A percentile compares a stretch with the other conserved stretches of the same genome.
Evolutionary conservation across 2,329 filamentous ascomycete species (phyloP).

Genomic region (Talaromyces marneffei): DNA sequence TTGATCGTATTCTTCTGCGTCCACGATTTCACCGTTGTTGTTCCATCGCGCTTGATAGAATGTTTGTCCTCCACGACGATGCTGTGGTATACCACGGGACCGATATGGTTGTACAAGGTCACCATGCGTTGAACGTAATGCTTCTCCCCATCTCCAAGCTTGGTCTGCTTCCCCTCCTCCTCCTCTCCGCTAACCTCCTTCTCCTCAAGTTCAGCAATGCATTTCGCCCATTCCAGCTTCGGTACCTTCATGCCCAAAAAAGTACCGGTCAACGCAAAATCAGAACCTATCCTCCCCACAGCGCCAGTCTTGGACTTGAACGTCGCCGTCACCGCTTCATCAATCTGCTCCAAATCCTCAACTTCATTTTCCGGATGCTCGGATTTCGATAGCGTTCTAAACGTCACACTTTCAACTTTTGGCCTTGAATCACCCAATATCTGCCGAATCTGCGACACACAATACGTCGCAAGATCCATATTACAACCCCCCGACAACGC

Average conservation of each 20-base stretch:
- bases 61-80: constrained; percentile 31
- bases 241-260: constrained; percentile 13
- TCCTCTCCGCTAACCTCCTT: constrained; percentile 8
- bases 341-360: constrained; percentile 28
- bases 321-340: constrained; percentile 18
- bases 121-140: constrained; percentile 16
- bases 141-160: not conserved
- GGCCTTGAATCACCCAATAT: constrained; percentile 39
- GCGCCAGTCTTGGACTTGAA: constrained; percentile 15
- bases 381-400: constrained; percentile 25
- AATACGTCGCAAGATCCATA: constrained; percentile 37
- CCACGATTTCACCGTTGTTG: constrained; percentile 18
- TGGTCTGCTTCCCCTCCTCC: too few relatives aligned
- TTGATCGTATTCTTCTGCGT: constrained; percentile 16
- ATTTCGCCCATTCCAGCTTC: constrained; percentile 18
- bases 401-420: constrained; percentile 32
- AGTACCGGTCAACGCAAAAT: constrained; percentile 13
- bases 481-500: constrained; percentile 39
- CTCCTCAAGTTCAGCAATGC: constrained; percentile 17
- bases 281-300: constrained; percentile 15
- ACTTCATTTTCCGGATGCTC: constrained; percentile 19
- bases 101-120: constrained; percentile 20
- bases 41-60: constrained; percentile 20
- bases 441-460: constrained; percentile 33
- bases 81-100: constrained; percentile 19